Base-by-base conservation (phyloP, 1,284 basidiomycete species). In the Sparassis latifolia region DNA sequence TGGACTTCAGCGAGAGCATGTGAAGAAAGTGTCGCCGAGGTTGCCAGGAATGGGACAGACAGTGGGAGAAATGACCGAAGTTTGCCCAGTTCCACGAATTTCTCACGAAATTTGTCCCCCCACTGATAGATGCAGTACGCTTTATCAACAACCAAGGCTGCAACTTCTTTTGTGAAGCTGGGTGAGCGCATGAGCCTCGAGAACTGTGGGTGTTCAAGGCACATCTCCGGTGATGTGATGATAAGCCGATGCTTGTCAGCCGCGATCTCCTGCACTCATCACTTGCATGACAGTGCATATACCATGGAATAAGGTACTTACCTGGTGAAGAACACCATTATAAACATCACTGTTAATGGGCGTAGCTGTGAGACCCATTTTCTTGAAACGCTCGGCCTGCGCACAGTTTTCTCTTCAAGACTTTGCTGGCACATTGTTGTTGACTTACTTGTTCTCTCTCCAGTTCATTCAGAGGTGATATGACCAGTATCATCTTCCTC, bases 161-260 rank as follows among this genome's bases (percentile, higher is more conserved):
- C 27, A 31, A 69, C 55, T 12, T 54, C 32, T 4, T 60, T 51
- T 3, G 59, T 45, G 44, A 67, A 65, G 2, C 44, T 47, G 0
- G 58, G 51, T 10, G 44, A 48, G 3, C 50, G 53, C 2, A 71
- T 48, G 2, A 61, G 39, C 4, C 52, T 47, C 0, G 59, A 62
- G 51, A 71, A 69, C 20, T 41, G 51, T 6, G 43, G 41, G 48
- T 70, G 62, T 37, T 63, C 49, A 32, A 70, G 55, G 10, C 59
- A 61, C 69, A 72, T 71, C 52, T 72, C 68, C 2, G 69, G 68
- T 1, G 66, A 68, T 0, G 62, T 61, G 20, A 71, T 40, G 7
- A 71, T 56, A 4, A 55, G 64, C 28, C 59, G 62, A 47, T 62
- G 60, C 9, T 60, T 49, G 28, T 44, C n/a, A 4, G 52, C 48